Base-by-base conservation (phyloP, 176 grass and related monocot genomes). In the Juncus inflexus region DNA sequence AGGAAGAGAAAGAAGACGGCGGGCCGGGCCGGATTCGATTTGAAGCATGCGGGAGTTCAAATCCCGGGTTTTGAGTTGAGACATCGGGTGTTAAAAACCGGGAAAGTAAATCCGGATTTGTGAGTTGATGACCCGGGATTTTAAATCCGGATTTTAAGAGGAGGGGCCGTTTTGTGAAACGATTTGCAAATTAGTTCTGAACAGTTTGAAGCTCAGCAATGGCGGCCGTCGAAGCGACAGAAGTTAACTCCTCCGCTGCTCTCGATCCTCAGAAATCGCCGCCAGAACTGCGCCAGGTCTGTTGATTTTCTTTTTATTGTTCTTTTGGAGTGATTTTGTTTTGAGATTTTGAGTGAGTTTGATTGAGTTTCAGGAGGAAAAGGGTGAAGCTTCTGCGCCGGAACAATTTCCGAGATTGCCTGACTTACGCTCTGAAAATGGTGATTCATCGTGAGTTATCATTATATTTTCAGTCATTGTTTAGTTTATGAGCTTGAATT, bases 161-260 rank as follows among this genome's bases (percentile, higher is more conserved):
- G 43, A 47, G 43, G 43, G 43, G 43, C 43, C 9, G 9, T 47
- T 47, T 47, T 47, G 43, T 47, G 9, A 47, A 47, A 47, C 2
- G 2, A 47, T 47, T 47, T 47, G 43, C 43, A 47, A 47, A 47
- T 9, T 6, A 47, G 43, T 9, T 9, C 43, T 47, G 1, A 47
- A 9, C 9, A 6, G 43, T 47, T 47, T 47, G 9, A 9, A 47
- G 43, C 66, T 69, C 35, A 38, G 35, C 39, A 52, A 71, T 71
- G 68, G 68, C 68, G 55, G 54, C 53, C 39, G 14, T 71, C 11
- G 68, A 71, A 8, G 14, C 68, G 13, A 57, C 68, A 35, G 68
- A 60, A 19, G 54, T 42, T 42, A 71, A 71, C 4, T 11, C 68
- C 9, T 43, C 55, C 42, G 52, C 56, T 40, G 68, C 55, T 71